A percentile compares a stretch with the other conserved stretches of the same genome.
phyloP scores from a whole-genome alignment of 2,329 filamentous ascomycete species.

The Botrytis hyacinthi region DNA sequence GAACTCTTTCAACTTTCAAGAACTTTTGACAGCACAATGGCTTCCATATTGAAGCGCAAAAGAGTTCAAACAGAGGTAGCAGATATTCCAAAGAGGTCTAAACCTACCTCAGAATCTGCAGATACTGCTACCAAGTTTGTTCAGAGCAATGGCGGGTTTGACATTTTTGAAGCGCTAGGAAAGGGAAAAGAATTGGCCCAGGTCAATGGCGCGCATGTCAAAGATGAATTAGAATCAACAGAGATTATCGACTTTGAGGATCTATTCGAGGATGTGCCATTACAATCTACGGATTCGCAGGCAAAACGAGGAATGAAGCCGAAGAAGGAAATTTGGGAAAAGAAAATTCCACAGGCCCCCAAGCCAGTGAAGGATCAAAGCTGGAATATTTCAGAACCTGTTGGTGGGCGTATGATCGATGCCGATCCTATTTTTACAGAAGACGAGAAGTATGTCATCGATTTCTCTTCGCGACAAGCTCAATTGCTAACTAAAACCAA shows the following conservation, averaged over 20 bases:
- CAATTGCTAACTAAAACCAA: constrained; percentile 26
- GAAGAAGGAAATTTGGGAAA: constrained; percentile 23
- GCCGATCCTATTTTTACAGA: constrained; percentile 61
- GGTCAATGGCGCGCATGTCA: constrained; percentile 29
- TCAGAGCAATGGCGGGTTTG: constrained; percentile 31
- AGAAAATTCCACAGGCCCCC: constrained; percentile 11
- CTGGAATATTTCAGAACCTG: constrained; percentile 62
- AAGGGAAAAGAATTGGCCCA: constrained; percentile 27
- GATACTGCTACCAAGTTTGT: neutral
- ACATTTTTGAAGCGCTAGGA: constrained; percentile 31
- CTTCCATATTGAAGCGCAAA: constrained; percentile 41
- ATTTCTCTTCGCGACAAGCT: constrained; percentile 22
- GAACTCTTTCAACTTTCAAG: constrained; percentile 28
- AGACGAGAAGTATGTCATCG: constrained; percentile 57
- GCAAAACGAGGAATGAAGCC: neutral
- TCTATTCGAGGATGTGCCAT: constrained; percentile 22
- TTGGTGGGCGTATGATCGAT: constrained; percentile 64
- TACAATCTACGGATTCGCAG: constrained; percentile 2
- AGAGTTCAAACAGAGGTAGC: constrained; percentile 36
- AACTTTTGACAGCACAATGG: constrained; percentile 39
- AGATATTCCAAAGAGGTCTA: constrained; percentile 36
- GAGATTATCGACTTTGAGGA: constrained; percentile 25
- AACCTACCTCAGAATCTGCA: constrained; percentile 25
- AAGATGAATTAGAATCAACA: constrained; percentile 11
- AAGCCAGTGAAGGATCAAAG: constrained; percentile 25